phyloP scores from a whole-genome alignment of 2,329 filamentous ascomycete species.

The Pyricularia sp. region DNA sequence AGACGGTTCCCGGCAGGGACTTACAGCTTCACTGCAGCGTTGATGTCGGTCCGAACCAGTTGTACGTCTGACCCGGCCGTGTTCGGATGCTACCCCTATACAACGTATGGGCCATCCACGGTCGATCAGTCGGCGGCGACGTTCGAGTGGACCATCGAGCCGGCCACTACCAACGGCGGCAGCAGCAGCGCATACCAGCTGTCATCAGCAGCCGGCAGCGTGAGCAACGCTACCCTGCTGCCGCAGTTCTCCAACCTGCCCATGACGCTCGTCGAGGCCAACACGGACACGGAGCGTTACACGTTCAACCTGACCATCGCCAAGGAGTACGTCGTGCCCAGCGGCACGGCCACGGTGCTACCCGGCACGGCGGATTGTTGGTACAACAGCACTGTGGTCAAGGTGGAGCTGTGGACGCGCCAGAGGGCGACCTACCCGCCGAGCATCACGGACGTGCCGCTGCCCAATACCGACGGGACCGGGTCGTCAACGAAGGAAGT shows the following conservation, averaged over 20 bases:
- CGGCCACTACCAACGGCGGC: neutral
- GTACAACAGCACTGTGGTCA: conserved; percentile 46
- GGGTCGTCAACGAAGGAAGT: neutral
- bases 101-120: conserved; percentile 32
- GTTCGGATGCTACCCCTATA: conserved; percentile 54
- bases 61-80: conserved; percentile 50
- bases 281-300: conserved; percentile 42
- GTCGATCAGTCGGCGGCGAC: conserved; percentile 31
- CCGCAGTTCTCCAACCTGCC: conserved; percentile 38
- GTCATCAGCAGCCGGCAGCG: conserved; percentile 37
- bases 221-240: conserved; percentile 27
- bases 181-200: conserved; percentile 4
- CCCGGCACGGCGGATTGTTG: conserved; percentile 30
- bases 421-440: conserved; percentile 21
- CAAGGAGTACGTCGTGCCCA: conserved; percentile 38
- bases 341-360: conserved; percentile 30
- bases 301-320: conserved; percentile 44
- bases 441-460: conserved; percentile 11
- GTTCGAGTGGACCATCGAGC: conserved; percentile 52
- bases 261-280: conserved; percentile 37
- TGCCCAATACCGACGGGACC: conserved; percentile 2
- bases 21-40: conserved; percentile 51
- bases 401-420: conserved; percentile 51
- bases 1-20: conserved; percentile 49
- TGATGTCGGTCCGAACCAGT: conserved; percentile 39